These are phyloP conservation scores for Rhizopogon vulgaris DNA, from an alignment of 768 basidiomycete genomes.

Conservation along the genomic window DNA sequence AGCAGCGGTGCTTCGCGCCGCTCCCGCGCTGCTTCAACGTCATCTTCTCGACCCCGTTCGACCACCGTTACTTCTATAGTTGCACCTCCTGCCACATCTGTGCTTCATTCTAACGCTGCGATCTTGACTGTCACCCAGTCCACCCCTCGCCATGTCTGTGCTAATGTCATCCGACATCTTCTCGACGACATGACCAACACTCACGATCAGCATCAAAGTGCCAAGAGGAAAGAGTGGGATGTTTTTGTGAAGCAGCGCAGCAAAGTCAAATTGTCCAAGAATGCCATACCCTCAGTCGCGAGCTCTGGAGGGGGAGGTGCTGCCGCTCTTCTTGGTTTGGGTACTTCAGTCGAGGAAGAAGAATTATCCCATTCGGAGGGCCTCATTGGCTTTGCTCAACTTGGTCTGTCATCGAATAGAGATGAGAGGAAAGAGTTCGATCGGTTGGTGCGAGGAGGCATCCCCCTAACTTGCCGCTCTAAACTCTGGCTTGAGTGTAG, in stretches of 20 bases:
- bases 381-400: slow-evolving; percentile 85
- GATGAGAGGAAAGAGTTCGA: slow-evolving; percentile 79
- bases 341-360: slow-evolving; percentile 57
- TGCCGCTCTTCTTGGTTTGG: slow-evolving; percentile 64
- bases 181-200: slow-evolving; percentile 72
- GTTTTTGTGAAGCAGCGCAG: slow-evolving; percentile 70
- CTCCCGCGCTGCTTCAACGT: slow-evolving; percentile 35
- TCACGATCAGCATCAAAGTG: slow-evolving; percentile 72
- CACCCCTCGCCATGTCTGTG: slow-evolving; percentile 71
- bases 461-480: slow-evolving; percentile 81
- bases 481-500: slow-evolving; percentile 94
- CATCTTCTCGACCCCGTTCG: slow-evolving; percentile 45
- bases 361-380: slow-evolving; percentile 80
- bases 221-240: slow-evolving; percentile 81
- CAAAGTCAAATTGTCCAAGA: slow-evolving; percentile 33
- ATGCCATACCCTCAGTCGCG: slow-evolving; percentile 12
- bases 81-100: slow-evolving; percentile 1
- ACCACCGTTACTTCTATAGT: slow-evolving; percentile 29
- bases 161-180: slow-evolving; percentile 66
- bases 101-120: slow-evolving; percentile 28
- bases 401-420: slow-evolving; percentile 63
- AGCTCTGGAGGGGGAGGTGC: slow-evolving; percentile 37
- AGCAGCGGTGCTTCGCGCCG: slow-evolving; percentile 21
- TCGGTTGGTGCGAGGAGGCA: slow-evolving; percentile 73
- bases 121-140: slow-evolving; percentile 55